Percentiles rank a stretch among this genome's conserved stretches.
Conservation (phyloP, 2,329 filamentous ascomycete genomes). For the Niveomyces coronatus region DNA sequence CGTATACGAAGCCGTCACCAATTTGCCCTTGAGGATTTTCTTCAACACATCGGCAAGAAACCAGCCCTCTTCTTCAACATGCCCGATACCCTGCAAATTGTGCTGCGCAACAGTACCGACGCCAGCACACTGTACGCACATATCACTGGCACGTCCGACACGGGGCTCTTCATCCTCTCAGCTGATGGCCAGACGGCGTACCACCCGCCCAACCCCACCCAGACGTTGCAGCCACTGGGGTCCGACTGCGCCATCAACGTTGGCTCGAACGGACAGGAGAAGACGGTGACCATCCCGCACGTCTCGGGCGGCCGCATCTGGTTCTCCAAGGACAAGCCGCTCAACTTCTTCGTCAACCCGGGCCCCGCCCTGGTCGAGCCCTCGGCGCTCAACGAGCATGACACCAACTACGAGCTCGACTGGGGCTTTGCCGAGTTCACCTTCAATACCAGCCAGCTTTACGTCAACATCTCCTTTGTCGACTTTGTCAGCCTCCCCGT, state of each 20-base stretch:
- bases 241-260: constrained; percentile 54
- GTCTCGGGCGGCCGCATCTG: constrained; percentile 63
- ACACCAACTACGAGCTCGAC: constrained; percentile 49
- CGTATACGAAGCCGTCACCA: no score
- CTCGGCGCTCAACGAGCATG: constrained; percentile 54
- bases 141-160: constrained; percentile 54
- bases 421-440: constrained; percentile 66
- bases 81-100: constrained; percentile 41
- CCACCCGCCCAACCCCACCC: constrained; percentile 49
- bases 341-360: constrained; percentile 62
- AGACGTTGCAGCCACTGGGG: constrained; percentile 38
- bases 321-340: constrained; percentile 50
- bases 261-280: constrained; percentile 48
- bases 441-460: constrained; percentile 50
- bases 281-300: constrained; percentile 54
- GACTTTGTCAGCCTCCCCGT: constrained; percentile 65
- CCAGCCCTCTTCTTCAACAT: neutral
- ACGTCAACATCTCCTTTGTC: constrained; percentile 62
- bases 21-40: no score
- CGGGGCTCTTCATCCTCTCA: constrained; percentile 50
- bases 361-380: constrained; percentile 66
- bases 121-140: constrained; percentile 52
- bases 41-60: no score
- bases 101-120: constrained; percentile 54
- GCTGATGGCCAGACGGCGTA: constrained; percentile 57